These are phyloP conservation scores for Colletotrichum spinosum DNA, from an alignment of 2,329 filamentous ascomycete species.

Conservation along the genomic window DNA sequence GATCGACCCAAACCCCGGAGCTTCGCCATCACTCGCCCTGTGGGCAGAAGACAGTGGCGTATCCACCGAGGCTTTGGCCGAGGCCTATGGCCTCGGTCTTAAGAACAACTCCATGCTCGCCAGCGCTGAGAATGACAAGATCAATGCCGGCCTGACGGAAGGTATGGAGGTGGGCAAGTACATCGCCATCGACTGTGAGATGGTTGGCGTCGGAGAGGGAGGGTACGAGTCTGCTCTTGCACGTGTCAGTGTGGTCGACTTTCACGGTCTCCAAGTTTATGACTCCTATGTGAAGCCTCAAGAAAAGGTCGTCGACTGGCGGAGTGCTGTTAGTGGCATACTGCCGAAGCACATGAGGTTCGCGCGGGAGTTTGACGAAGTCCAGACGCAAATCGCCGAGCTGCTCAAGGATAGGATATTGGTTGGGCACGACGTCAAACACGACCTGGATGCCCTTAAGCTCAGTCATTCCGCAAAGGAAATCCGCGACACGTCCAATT, in stretches of 20 bases:
- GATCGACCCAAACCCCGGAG: slow-evolving; percentile 51
- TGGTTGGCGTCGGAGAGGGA: slow-evolving; percentile 87
- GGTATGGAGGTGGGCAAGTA: slow-evolving; percentile 86
- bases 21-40: slow-evolving; percentile 67
- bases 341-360: slow-evolving; percentile 76
- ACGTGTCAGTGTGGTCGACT: slow-evolving; percentile 91
- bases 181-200: slow-evolving; percentile 94
- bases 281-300: slow-evolving; percentile 89
- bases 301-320: slow-evolving; percentile 87
- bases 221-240: slow-evolving; percentile 82
- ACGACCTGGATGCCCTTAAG: slow-evolving; percentile 81
- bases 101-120: slow-evolving; percentile 61
- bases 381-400: slow-evolving; percentile 77
- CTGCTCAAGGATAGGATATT: slow-evolving; percentile 79
- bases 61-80: slow-evolving; percentile 68
- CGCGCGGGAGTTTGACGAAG: slow-evolving; percentile 79
- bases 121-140: slow-evolving; percentile 58
- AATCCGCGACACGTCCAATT: slow-evolving; percentile 86
- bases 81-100: slow-evolving; percentile 69
- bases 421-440: slow-evolving; percentile 85
- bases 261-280: slow-evolving; percentile 91
- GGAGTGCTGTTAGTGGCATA: slow-evolving; percentile 88
- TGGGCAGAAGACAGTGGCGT: slow-evolving; percentile 73
- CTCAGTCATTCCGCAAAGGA: slow-evolving; percentile 83
- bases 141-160: slow-evolving; percentile 73